These are phyloP conservation scores for Penium margaritaceum DNA, from an alignment of 139 green algal species.

Conservation along the genomic window DNA sequence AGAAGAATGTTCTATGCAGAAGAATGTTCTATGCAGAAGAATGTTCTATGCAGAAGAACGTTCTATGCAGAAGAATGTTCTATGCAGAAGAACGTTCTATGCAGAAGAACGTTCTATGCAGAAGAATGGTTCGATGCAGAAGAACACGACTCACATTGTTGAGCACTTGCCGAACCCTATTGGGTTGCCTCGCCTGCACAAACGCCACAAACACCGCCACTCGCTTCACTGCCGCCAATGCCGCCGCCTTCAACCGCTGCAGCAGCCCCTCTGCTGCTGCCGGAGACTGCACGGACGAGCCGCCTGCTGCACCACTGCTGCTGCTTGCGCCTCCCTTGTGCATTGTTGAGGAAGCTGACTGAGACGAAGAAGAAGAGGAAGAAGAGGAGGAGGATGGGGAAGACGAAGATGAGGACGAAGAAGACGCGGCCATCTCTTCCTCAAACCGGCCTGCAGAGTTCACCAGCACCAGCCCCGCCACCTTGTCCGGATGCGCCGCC, in stretches of 20 bases:
- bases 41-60: too few species aligned
- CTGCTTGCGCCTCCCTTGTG: too few species aligned
- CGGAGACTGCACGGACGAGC: not conserved
- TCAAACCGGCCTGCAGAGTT: constrained; percentile 38
- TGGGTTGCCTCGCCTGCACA: constrained; percentile 36
- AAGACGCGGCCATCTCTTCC: not conserved
- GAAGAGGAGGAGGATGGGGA: too few species aligned
- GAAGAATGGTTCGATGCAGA: too few species aligned
- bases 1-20: too few species aligned
- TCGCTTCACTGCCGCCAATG: constrained; percentile 1
- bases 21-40: too few species aligned
- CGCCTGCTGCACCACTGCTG: not conserved
- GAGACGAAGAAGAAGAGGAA: too few species aligned
- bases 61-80: too few species aligned
- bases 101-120: too few species aligned
- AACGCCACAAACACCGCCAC: constrained; percentile 35
- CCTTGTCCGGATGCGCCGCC: constrained; percentile 24
- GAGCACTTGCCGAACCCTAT: constrained; percentile 31
- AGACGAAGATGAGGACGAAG: too few species aligned
- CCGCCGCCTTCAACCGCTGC: not conserved
- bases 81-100: too few species aligned
- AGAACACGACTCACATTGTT: constrained; percentile 19
- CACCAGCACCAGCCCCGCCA: constrained; percentile 36
- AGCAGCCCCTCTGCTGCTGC: too few species aligned
- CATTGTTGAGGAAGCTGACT: not conserved